Conservation (phyloP, 306 rosid species). For the Canavalia gladiata region DNA sequence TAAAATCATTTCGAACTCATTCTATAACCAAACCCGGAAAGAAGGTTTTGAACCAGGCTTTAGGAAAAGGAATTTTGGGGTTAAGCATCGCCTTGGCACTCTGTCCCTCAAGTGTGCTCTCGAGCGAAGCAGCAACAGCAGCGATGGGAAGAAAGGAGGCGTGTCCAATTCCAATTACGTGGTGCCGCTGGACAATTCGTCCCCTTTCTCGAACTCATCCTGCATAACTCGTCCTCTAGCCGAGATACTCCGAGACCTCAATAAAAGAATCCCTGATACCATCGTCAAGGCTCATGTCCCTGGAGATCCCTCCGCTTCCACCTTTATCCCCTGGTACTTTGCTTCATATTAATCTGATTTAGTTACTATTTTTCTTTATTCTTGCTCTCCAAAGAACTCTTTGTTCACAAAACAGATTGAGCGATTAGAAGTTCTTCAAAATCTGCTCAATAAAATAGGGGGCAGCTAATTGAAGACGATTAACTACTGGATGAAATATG, state of each 20-base stretch:
- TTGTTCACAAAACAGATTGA: background rate
- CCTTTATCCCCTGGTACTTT: constrained; percentile 80
- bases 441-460: background rate
- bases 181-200: constrained; percentile 86
- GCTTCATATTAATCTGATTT: background rate
- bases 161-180: constrained; percentile 84
- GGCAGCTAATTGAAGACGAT: background rate
- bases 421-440: too few species aligned
- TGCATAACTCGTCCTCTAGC: constrained; percentile 85
- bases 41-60: background rate
- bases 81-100: constrained; percentile 15
- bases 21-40: constrained; percentile 4
- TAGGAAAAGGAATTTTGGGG: constrained; percentile 34
- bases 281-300: constrained; percentile 56
- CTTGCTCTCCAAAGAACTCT: background rate
- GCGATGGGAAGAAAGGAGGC: constrained; percentile 59
- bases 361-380: background rate
- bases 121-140: constrained; percentile 53
- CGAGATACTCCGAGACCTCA: constrained; percentile 91
- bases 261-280: constrained; percentile 90
- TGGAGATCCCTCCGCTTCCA: constrained; percentile 54
- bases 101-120: constrained; percentile 47
- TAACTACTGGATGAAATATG: too few species aligned
- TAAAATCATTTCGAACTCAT: constrained; percentile 5
- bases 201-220: constrained; percentile 72